Evolutionary conservation across 139 green algal genomes (phyloP), one percentile per base, ranked within the genome.

Genomic region (Zygnema cylindricum): DNA sequence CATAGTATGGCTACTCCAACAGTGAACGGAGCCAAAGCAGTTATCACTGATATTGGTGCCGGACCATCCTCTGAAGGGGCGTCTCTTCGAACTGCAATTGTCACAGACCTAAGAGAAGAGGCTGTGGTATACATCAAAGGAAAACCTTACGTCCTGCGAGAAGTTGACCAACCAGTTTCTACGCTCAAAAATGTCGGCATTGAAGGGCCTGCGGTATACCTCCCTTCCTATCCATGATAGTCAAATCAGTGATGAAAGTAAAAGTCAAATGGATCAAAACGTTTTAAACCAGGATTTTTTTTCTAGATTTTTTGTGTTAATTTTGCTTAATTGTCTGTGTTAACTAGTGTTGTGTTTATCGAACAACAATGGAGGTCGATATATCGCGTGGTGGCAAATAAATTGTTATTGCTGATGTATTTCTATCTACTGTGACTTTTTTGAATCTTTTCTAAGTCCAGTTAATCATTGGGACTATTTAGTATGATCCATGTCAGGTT

Each of bases 41-140:
- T 91, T 42, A 75, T 83, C 22, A 41, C 23, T 22, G 41, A 43
- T 35, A 69, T 83, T 21, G 77, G 42, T 32, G 36, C 55, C 22
- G 57, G 63, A 21, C 63, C 82, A 11, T 0, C 69, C 30, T 25
- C 30, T 25, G 30, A 25, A 23, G 2, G 22, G 2, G 43, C 22
- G 79, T 2, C 82, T 38, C 21, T 11, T 25, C 11, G 2, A 2
- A 33, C 30, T 39, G 93, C 96, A n/a, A 89, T 98, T 30, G 88
- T 98, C 2, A 93, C 91, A 0, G 96, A 98, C 90, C 86, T 97
- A 69, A 84, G 96, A 1, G 96, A 98, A 91, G 96, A 98, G 93
- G 92, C 98, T 63, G 95, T 96, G 76, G 94, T 97, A 76, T 97
- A 98, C 76, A 89, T 97, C 38, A 94, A 95, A 71, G 86, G 86